These are phyloP conservation scores for Paracoccidioides lutzii DNA, from an alignment of 2,329 filamentous ascomycete genomes.

Conservation along the genomic window DNA sequence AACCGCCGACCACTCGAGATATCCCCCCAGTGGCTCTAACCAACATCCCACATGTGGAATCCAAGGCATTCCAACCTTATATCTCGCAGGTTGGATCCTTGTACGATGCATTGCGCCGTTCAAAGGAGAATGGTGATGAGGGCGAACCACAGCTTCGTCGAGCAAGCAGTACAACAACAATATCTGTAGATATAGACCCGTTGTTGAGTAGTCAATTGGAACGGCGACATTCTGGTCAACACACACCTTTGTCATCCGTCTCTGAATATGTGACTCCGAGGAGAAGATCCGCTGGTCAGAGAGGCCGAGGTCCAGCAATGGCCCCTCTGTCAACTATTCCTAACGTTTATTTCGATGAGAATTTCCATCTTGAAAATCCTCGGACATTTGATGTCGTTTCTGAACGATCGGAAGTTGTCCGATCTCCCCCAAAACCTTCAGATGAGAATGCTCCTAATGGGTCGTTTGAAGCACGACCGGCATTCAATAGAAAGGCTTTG, in stretches of 20 bases:
- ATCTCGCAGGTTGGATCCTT: slow-evolving; percentile 71
- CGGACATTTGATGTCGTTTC: slow-evolving; percentile 94
- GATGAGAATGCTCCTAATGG: slow-evolving; percentile 47
- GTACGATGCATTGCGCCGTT: slow-evolving; percentile 77
- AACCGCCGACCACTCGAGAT: slow-evolving; percentile 70
- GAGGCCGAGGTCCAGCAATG: slow-evolving; percentile 36
- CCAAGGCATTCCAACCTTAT: slow-evolving; percentile 70
- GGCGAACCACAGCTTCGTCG: slow-evolving; percentile 36
- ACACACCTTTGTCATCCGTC: not conserved
- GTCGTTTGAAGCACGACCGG: slow-evolving; percentile 23
- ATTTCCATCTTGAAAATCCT: slow-evolving; percentile 91
- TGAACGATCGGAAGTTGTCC: slow-evolving; percentile 91
- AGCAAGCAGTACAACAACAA: slow-evolving; percentile 31
- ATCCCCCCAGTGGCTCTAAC: slow-evolving; percentile 88
- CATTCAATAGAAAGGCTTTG: slow-evolving; percentile 56
- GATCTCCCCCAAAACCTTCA: slow-evolving; percentile 44
- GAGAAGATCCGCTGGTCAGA: slow-evolving; percentile 11
- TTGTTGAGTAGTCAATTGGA: slow-evolving; percentile 35
- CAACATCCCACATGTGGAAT: slow-evolving; percentile 71
- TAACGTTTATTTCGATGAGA: slow-evolving; percentile 82
- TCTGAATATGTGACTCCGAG: not conserved
- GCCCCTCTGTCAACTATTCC: slow-evolving; percentile 89
- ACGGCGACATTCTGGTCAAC: slow-evolving; percentile 23
- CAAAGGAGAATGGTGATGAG: slow-evolving; percentile 65
- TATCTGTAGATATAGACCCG: slow-evolving; percentile 38